Evolutionary conservation across 1,139 yeast genomes (phyloP).

Genomic region (Yamadazyma jaroonii): DNA sequence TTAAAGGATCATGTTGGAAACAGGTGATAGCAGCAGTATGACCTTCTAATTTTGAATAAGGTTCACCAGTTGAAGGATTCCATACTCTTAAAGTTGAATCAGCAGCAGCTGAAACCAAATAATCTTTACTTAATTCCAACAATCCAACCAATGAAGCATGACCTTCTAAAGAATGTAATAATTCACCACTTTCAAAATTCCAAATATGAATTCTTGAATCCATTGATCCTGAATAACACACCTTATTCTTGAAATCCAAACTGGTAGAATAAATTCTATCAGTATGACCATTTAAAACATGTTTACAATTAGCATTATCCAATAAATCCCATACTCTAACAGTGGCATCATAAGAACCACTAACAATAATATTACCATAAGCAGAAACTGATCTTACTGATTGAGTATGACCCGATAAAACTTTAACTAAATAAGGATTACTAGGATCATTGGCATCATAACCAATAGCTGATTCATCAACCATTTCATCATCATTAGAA

Average conservation of each 20-base stretch:
- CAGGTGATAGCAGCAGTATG: slow-evolving; percentile 91
- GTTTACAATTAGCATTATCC: slow-evolving; percentile 67
- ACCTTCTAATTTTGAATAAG: slow-evolving; percentile 70
- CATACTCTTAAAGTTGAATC: slow-evolving; percentile 89
- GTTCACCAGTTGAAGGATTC: slow-evolving; percentile 80
- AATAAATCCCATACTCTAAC: slow-evolving; percentile 90
- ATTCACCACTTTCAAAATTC: slow-evolving; percentile 77
- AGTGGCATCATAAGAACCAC: slow-evolving; percentile 89
- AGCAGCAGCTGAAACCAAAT: slow-evolving; percentile 94
- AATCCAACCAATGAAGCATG: slow-evolving; percentile 90
- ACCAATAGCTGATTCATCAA: slow-evolving; percentile 19
- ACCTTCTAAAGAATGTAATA: slow-evolving; percentile 68
- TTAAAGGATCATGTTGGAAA: slow-evolving; percentile 82
- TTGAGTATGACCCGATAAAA: slow-evolving; percentile 79
- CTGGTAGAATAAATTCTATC: slow-evolving; percentile 88
- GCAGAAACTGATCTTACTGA: slow-evolving; percentile 90
- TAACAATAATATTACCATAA: slow-evolving; percentile 75
- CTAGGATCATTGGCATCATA: slow-evolving; percentile 35
- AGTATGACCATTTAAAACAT: slow-evolving; percentile 77
- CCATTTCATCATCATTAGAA: slow-evolving; percentile 10
- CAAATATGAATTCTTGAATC: slow-evolving; percentile 87
- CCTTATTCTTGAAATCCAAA: slow-evolving; percentile 66
- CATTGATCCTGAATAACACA: slow-evolving; percentile 91
- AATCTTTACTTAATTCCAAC: slow-evolving; percentile 71
- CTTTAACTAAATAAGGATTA: slow-evolving; percentile 75